These are phyloP conservation scores for Chiua virens DNA, from an alignment of 768 basidiomycete genomes.

Conservation along the genomic window DNA sequence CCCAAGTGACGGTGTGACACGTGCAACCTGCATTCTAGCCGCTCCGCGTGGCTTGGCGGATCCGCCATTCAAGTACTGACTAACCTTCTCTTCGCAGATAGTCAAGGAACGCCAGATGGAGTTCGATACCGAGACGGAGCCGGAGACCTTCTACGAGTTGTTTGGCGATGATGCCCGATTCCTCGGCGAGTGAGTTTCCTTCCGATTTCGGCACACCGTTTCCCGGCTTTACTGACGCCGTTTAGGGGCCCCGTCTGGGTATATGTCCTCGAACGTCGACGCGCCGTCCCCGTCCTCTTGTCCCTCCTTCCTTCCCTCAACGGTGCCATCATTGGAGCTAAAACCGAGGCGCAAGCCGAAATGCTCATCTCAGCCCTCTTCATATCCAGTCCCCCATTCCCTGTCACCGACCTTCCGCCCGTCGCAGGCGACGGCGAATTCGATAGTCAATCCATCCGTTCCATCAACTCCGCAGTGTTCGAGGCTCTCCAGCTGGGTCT, in stretches of 20 bases:
- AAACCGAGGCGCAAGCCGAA: constrained; percentile 68
- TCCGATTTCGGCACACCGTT: not conserved
- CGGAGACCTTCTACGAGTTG: constrained; percentile 73
- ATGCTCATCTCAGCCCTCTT: constrained; percentile 78
- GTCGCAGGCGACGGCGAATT: constrained; percentile 36
- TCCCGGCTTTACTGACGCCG: constrained; percentile 7
- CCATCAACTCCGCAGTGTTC: constrained; percentile 48
- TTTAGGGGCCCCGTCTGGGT: constrained; percentile 86
- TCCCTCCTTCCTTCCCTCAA: constrained; percentile 63
- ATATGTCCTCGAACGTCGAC: constrained; percentile 80
- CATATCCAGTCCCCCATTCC: constrained; percentile 81
- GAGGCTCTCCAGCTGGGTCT: constrained; percentile 40
- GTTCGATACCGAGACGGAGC: constrained; percentile 81
- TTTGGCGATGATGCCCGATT: constrained; percentile 77
- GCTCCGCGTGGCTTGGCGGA: constrained; percentile 8
- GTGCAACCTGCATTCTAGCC: constrained; percentile 8
- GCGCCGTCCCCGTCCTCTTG: constrained; percentile 78
- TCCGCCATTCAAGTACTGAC: constrained; percentile 16
- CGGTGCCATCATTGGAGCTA: constrained; percentile 70
- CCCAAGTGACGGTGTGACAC: constrained; percentile 5
- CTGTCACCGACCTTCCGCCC: constrained; percentile 59
- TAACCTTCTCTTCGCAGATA: constrained; percentile 49
- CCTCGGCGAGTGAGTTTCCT: constrained; percentile 67
- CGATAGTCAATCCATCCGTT: constrained; percentile 37
- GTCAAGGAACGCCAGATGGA: constrained; percentile 89